Evolutionary conservation across 306 rosid species (phyloP), one percentile per base, ranked within the genome.

Genomic region (Echinosophora koreensis): DNA sequence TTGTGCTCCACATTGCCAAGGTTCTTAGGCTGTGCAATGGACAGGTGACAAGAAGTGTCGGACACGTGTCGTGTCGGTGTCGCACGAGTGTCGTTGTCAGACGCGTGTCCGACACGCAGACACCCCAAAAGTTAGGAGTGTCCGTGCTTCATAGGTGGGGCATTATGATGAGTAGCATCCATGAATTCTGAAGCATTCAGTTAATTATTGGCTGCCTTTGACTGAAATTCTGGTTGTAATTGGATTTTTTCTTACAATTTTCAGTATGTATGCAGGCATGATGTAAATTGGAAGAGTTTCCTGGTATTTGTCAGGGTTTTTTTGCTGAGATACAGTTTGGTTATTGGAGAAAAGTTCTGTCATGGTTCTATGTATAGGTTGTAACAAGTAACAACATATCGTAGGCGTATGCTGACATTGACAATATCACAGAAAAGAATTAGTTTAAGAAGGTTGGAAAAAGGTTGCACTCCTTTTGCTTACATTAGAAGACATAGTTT

Each of bases 221-320:
- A 49, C 74, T 47, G 68, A 63, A 84, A 68, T 41, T 57, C 63
- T 27, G 61, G 57, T 37, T 73, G 37, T 54, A 32, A 50, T 34
- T 44, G 46, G 66, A 71, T 15, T 49, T 79, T 16, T 70, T 75
- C 86, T 82, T 46, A 54, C 44, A 60, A 46, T 42, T 50, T 74
- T 37, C 82, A 56, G 28, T 35, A 7, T 15, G 77, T 74, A 38
- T 77, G 79, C 84, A 91, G 88, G 85, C 28, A 79, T 72, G 87
- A 42, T 74, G 86, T 76, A 77, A 69, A 79, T 61, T 71, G 85
- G 71, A 77, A 8, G 80, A 60, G 82, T 66, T 73, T 81, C 74
- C 54, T 72, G 80, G 55, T 22, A 66, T 59, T 59, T 72, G 81
- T 49, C 69, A 22, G 35, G 38, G 69, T 70, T 41, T 17, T 62